Evolutionary conservation across 2,329 filamentous ascomycete genomes (phyloP).

Genomic region (Diaporthe nobilis): DNA sequence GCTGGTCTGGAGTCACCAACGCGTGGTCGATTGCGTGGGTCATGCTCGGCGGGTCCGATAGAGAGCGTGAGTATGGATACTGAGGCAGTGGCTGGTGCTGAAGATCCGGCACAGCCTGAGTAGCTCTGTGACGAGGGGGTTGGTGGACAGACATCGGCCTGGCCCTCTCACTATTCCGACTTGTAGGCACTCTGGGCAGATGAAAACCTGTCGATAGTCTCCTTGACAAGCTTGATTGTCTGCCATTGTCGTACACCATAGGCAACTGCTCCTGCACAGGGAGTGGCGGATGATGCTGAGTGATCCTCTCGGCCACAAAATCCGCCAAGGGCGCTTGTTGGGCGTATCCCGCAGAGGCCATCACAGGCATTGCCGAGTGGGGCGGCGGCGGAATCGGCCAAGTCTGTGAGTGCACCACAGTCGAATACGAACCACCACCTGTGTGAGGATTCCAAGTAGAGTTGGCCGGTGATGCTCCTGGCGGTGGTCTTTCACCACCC

Average conservation of each 20-base stretch:
- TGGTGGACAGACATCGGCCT: conserved; percentile 38
- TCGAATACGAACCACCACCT: conserved; percentile 48
- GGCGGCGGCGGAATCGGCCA: conserved; percentile 60
- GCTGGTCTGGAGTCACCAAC: conserved; percentile 60
- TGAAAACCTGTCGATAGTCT: conserved; percentile 61
- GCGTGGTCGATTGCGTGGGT: conserved; percentile 41
- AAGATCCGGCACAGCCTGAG: conserved; percentile 33
- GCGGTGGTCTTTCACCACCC: conserved; percentile 28
- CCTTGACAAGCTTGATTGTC: conserved; percentile 53
- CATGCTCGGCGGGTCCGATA: conserved; percentile 41
- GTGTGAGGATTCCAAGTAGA: conserved; percentile 42
- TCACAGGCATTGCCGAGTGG: conserved; percentile 45
- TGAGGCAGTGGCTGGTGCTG: conserved; percentile 30
- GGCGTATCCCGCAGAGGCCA: conserved; percentile 52
- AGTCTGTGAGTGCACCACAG: conserved; percentile 53
- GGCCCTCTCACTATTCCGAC: conserved; percentile 42
- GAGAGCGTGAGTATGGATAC: conserved; percentile 31
- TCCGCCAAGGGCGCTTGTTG: conserved; percentile 57
- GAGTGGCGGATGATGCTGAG: conserved; percentile 55
- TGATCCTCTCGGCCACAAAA: conserved; percentile 51
- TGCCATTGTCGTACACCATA: conserved; percentile 55
- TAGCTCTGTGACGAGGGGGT: conserved; percentile 6
- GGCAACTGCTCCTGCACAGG: conserved; percentile 58
- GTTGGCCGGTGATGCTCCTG: conserved; percentile 29
- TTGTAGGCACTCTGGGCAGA: conserved; percentile 57